Conservation (phyloP, 768 basidiomycete genomes). For the Lactarius vividus region DNA sequence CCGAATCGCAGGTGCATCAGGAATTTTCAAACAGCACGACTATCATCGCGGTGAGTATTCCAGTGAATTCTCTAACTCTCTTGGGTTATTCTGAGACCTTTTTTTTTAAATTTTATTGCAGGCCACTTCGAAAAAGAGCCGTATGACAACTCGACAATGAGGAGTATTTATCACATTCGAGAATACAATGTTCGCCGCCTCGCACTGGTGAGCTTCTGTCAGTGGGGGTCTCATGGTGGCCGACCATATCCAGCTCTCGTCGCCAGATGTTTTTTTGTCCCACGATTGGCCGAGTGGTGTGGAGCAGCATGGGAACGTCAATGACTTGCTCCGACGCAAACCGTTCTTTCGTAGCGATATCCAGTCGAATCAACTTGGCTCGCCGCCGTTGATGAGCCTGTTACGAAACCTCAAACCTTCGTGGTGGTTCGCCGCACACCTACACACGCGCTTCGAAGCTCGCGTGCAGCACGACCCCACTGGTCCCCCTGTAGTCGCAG, state of each 20-base stretch:
- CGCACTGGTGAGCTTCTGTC: conserved; percentile 52
- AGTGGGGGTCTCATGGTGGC: neutral
- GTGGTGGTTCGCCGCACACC: conserved; percentile 93
- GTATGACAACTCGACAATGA: conserved; percentile 66
- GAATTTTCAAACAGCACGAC: conserved; percentile 82
- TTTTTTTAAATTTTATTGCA: conserved; percentile 35
- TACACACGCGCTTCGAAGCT: conserved; percentile 87
- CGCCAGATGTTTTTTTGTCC: conserved; percentile 40
- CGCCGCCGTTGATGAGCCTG: conserved; percentile 64
- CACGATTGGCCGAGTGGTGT: conserved; percentile 41
- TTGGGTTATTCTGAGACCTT: conserved; percentile 1
- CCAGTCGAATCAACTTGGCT: conserved; percentile 66
- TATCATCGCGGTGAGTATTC: conserved; percentile 55
- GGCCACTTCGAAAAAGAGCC: conserved; percentile 83
- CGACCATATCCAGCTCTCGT: conserved; percentile 44
- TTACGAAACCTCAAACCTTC: conserved; percentile 52
- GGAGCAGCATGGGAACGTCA: conserved; percentile 73
- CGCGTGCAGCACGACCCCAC: conserved; percentile 43
- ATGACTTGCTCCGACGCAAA: conserved; percentile 66
- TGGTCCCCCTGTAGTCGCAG: conserved; percentile 2
- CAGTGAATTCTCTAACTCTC: conserved; percentile 10
- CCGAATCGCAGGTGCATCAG: conserved; percentile 86
- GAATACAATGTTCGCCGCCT: conserved; percentile 80
- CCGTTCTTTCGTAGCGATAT: conserved; percentile 76
- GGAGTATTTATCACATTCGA: conserved; percentile 89